Evolutionary conservation across 2,329 filamentous ascomycete genomes (phyloP).

Genomic region (Alternaria sp.): DNA sequence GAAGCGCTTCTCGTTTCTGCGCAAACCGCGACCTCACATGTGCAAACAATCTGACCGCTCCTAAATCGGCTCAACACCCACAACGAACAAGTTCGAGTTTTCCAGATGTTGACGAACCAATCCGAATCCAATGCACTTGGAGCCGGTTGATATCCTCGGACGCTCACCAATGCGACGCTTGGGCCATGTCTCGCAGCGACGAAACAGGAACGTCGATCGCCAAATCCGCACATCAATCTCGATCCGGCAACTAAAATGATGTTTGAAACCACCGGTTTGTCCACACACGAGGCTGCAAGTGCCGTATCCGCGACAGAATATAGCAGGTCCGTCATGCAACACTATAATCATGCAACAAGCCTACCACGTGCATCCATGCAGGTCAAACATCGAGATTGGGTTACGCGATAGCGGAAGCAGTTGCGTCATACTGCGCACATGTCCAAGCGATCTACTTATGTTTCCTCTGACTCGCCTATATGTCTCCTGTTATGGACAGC

Average conservation of each 20-base stretch:
- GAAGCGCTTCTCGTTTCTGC: slow-evolving; percentile 8
- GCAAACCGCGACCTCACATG: not conserved
- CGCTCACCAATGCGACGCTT: slow-evolving; percentile 9
- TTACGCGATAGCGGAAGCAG: not conserved
- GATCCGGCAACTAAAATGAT: not conserved
- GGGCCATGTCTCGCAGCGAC: not conserved
- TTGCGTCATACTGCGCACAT: slow-evolving; percentile 10
- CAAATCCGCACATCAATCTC: slow-evolving; percentile 2
- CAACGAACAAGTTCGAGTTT: not conserved
- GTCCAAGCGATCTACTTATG: not conserved
- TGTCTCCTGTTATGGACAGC: not conserved
- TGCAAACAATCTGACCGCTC: not conserved
- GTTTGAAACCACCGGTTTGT: not conserved
- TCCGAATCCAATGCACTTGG: not conserved
- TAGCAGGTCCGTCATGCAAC: slow-evolving; percentile 1
- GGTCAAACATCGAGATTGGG: not conserved
- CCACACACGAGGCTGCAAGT: not conserved
- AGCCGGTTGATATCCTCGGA: not conserved
- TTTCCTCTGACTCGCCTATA: not conserved
- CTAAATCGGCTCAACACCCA: not conserved
- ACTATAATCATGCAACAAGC: slow-evolving; percentile 5
- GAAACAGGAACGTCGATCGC: slow-evolving; percentile 8
- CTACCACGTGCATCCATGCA: slow-evolving; percentile 16
- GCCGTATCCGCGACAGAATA: not conserved
- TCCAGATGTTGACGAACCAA: not conserved